Evolutionary conservation across 2,329 filamentous ascomycete genomes (phyloP).

Genomic region (Colletotrichum lindemuthianum): DNA sequence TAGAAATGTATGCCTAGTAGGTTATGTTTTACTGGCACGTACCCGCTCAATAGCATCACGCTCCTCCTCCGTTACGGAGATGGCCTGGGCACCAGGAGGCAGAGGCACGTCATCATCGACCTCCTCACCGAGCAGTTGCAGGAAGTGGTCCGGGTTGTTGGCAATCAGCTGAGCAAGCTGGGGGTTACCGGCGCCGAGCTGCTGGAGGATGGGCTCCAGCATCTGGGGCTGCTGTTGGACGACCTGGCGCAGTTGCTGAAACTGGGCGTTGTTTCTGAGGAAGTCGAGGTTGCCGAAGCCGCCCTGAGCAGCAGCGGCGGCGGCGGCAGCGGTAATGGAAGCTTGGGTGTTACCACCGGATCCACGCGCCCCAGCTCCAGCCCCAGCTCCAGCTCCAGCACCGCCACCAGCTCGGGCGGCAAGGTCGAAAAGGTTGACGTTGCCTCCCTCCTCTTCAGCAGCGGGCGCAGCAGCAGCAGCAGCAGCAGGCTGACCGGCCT

Average conservation of each 20-base stretch:
- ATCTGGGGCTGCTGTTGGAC: conserved; percentile 98
- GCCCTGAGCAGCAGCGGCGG: conserved; percentile 61
- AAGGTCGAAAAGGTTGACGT: conserved; percentile 91
- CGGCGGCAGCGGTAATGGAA: conserved; percentile 57
- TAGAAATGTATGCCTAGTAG: neutral
- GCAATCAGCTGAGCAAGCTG: conserved; percentile 93
- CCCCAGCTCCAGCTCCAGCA: conserved; percentile 51
- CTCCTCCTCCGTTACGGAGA: conserved; percentile 94
- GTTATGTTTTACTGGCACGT: conserved; percentile 43
- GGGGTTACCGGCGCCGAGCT: conserved; percentile 94
- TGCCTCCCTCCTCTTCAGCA: conserved; percentile 69
- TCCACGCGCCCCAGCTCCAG: conserved; percentile 42
- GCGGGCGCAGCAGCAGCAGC: conserved; percentile 43
- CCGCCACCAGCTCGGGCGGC: conserved; percentile 75
- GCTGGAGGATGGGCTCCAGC: conserved; percentile 97
- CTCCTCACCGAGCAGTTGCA: conserved; percentile 89
- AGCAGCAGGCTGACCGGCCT: conserved; percentile 52
- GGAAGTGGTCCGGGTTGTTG: conserved; percentile 91
- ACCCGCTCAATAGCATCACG: conserved; percentile 96
- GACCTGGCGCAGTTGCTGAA: conserved; percentile 96
- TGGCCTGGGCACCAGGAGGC: conserved; percentile 88
- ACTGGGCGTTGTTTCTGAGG: conserved; percentile 93
- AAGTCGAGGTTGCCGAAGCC: conserved; percentile 88
- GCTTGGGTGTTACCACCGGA: conserved; percentile 52
- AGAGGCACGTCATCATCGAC: conserved; percentile 84